These are phyloP conservation scores for Sporobolomyces roseus DNA, from an alignment of 768 basidiomycete genomes.

Conservation along the genomic window DNA sequence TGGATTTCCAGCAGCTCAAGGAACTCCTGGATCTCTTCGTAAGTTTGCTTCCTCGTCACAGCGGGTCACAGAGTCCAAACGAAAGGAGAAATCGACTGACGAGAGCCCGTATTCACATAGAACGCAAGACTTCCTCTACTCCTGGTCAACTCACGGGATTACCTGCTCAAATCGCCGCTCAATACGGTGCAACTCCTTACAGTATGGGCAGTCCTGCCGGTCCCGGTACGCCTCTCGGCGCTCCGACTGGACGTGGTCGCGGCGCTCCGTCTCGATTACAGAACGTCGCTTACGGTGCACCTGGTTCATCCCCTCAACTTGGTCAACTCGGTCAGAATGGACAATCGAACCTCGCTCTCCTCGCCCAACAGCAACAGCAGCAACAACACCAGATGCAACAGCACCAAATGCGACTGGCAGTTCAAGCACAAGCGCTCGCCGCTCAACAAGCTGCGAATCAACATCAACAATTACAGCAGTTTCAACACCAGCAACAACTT, in stretches of 20 bases:
- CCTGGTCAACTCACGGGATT: conserved; percentile 25
- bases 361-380: conserved; percentile 25
- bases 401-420: conserved; percentile 27
- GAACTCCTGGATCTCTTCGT: conserved; percentile 23
- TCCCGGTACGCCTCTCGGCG: conserved; percentile 18
- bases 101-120: too few species aligned
- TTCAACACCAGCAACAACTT: background rate
- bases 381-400: conserved; percentile 33
- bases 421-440: conserved; percentile 20
- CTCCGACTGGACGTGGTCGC: conserved; percentile 3
- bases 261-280: conserved; percentile 33
- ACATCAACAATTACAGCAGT: background rate
- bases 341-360: conserved; percentile 21
- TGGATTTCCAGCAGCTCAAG: background rate
- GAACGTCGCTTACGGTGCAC: conserved; percentile 33
- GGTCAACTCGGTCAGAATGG: background rate
- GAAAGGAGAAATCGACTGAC: too few species aligned
- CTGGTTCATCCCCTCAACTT: conserved; percentile 9
- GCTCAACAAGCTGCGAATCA: conserved; percentile 12
- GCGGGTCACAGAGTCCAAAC: too few species aligned
- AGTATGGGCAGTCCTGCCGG: conserved; percentile 2
- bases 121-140: conserved; percentile 22
- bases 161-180: conserved; percentile 28
- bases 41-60: conserved; percentile 3
- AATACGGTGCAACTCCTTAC: conserved; percentile 11